Evolutionary conservation across 1,284 basidiomycete genomes (phyloP), one percentile per base, ranked within the genome.

Genomic region (Mycena sp.): DNA sequence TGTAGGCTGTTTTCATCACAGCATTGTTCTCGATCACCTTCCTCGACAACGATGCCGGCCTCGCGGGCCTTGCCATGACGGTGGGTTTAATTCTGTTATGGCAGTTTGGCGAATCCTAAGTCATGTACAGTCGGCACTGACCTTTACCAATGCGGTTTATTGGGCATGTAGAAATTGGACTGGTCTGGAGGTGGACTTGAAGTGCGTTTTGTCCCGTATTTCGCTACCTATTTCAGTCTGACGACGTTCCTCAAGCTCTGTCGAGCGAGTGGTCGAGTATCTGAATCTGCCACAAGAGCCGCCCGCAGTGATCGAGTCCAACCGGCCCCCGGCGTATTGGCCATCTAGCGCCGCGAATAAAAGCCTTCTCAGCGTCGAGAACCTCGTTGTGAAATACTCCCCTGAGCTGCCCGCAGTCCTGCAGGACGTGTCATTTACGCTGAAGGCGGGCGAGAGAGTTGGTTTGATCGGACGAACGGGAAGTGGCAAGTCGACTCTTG

Each of bases 221-320:
- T 59, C 16, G 17, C 23, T 7, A 2, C 14, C 21, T 40, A 16
- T 19, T 32, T 30, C 10, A 10, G 35, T 44, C 21, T 41, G 26
- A 56, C 30, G 16, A 58, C 17, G 16, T 7, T 19, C 30, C 26
- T 32, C 25, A 70, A 88, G 89, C 73, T 83, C 83, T 5, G 87
- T 94, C 3, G 93, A 95, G 73, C 87, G 92, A 55, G 85, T 93
- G 2, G 84, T 89, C 9, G 92, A 94, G 72, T 94, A 94, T 70
- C 83, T 93, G 25, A 82, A 87, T 49, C 79, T 94, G n/a, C 88
- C 90, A 1, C 87, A 90, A 69, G 92, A 93, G 71, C 85, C 91
- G 2, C 85, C 91, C 0, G 78, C 85, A 0, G 69, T 86, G 59
- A 85, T 90, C 58, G 83, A 86, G 44, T 78, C 78, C 1, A 78